Evolutionary conservation across 495 filamentous ascomycete species (phyloP).

Genomic region (Lasiosphaeria ovina): DNA sequence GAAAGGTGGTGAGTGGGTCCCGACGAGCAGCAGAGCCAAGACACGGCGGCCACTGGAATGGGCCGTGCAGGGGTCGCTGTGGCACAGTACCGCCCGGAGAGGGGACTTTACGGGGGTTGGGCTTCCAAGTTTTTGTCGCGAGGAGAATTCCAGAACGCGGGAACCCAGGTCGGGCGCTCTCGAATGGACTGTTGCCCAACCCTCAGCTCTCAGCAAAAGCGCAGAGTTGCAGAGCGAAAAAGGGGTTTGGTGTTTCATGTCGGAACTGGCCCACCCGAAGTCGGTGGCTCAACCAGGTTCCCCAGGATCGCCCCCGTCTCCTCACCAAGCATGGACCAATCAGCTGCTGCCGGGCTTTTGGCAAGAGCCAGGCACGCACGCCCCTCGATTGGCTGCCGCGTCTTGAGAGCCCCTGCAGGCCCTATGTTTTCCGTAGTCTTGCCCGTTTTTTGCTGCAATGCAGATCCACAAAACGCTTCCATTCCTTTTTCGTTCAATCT

Average conservation of each 20-base stretch:
- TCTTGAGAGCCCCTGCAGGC: background rate
- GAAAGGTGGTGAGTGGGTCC: background rate
- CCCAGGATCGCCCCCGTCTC: constrained; percentile 25
- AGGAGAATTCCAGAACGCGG: too few species aligned
- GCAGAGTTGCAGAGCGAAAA: constrained; percentile 1
- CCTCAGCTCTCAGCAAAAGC: background rate
- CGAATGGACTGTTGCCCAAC: background rate
- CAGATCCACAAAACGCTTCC: too few species aligned
- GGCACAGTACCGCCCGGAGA: too few species aligned
- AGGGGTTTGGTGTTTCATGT: constrained; percentile 28
- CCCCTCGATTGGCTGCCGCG: constrained; percentile 20
- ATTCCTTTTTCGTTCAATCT: too few species aligned
- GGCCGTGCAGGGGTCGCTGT: too few species aligned
- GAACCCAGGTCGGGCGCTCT: too few species aligned
- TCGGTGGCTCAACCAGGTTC: constrained; percentile 17
- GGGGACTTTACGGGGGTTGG: too few species aligned
- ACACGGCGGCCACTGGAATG: too few species aligned
- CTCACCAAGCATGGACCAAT: constrained; percentile 21
- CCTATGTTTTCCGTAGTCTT: background rate
- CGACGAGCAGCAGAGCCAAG: too few species aligned
- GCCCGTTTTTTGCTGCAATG: background rate
- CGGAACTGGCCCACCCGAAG: background rate
- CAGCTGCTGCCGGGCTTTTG: constrained; percentile 6
- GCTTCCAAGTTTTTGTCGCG: too few species aligned
- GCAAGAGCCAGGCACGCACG: constrained; percentile 17